phyloP scores from a whole-genome alignment of 345 rosid genomes.

The Physaria fendleri region DNA sequence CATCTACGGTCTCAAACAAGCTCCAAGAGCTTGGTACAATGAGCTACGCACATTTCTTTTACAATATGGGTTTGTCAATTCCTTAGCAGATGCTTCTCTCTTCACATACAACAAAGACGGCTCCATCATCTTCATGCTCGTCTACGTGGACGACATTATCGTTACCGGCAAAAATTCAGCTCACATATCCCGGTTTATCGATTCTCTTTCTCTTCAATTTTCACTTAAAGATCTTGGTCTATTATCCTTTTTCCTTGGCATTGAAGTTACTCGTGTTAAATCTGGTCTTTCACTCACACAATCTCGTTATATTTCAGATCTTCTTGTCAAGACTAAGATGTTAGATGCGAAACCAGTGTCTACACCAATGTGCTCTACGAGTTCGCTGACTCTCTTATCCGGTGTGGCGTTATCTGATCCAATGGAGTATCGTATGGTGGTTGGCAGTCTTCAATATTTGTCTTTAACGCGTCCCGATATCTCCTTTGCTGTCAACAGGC shows the following conservation, averaged over 20 bases:
- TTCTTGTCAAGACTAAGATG: neutral
- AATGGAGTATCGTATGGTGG: neutral
- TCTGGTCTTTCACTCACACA: neutral
- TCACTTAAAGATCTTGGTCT: neutral
- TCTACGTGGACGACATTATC: neutral
- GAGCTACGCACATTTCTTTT: neutral
- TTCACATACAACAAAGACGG: rapidly evolving
- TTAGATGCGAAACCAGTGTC: neutral
- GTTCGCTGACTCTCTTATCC: neutral
- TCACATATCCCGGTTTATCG: rapidly evolving
- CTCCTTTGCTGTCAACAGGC: neutral
- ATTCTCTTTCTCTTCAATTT: neutral
- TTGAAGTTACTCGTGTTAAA: neutral
- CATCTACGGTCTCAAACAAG: neutral
- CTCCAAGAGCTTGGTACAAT: neutral
- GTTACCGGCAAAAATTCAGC: neutral
- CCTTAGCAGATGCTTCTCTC: neutral
- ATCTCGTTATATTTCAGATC: neutral
- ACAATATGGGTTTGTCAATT: neutral
- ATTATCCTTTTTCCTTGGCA: neutral
- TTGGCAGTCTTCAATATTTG: neutral
- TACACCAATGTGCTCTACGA: neutral
- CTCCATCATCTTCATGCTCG: neutral
- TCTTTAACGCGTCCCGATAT: neutral
- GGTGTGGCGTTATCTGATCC: neutral